Evolutionary conservation across 2,329 filamentous ascomycete genomes (phyloP).

Genomic region (Teratosphaeria pseudoeucalypti): DNA sequence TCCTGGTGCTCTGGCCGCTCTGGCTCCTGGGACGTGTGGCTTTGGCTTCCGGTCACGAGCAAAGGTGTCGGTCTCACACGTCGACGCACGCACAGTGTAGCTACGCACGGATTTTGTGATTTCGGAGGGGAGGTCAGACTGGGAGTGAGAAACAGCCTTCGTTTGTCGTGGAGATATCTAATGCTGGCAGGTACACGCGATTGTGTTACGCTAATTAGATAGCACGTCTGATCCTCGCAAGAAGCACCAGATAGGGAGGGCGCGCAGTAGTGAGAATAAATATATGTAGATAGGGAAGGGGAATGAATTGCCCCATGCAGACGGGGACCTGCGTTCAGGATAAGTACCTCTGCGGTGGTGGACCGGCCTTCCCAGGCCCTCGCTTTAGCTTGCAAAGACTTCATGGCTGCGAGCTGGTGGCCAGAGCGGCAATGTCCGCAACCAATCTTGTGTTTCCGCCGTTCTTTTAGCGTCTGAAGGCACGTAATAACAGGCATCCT

Average conservation of each 20-base stretch:
- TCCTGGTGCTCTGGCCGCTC: background rate
- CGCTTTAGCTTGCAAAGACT: background rate
- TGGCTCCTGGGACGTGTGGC: background rate
- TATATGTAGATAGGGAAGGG: background rate
- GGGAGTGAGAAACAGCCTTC: background rate
- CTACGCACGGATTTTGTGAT: background rate
- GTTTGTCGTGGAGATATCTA: background rate
- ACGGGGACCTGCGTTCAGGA: background rate
- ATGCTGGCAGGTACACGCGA: background rate
- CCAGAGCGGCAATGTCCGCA: background rate
- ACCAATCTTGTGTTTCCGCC: background rate
- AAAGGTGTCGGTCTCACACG: background rate
- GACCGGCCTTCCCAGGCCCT: background rate
- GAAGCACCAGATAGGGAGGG: background rate
- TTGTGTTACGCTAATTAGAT: background rate
- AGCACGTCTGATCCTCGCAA: background rate
- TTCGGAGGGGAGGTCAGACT: background rate
- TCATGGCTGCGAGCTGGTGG: background rate
- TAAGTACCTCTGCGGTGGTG: background rate
- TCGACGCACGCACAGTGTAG: background rate
- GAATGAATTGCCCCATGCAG: background rate
- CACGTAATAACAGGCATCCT: background rate
- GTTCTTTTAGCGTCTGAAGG: background rate
- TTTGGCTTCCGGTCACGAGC: background rate
- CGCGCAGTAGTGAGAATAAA: background rate